Evolutionary conservation across 2,329 filamentous ascomycete genomes (phyloP), one percentile per base, ranked within the genome.

Genomic region (Arthroderma sp.): DNA sequence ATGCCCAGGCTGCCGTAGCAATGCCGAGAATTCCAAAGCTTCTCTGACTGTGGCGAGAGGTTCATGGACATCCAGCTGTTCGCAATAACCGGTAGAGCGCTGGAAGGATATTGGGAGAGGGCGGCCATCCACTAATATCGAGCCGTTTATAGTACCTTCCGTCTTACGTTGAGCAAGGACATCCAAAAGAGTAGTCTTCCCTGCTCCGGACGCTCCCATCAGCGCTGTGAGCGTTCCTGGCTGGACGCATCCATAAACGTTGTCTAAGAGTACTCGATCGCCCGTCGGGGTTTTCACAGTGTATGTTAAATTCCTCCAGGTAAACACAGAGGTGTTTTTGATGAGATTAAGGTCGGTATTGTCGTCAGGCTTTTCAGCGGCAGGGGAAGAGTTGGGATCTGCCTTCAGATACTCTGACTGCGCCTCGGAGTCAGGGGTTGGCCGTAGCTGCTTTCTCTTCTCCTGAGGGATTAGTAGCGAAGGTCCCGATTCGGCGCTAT

Each of bases 111-210:
- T 15, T 51, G 91, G 85, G 39, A 83, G 78, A 29, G 76, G 79
- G 34, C 70, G 71, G 1, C 83, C 83, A 52, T 87, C 82, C 4
- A 87, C 80, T 11, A 86, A 66, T 80, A 94, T 91, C 53, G 89
- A 81, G 43, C 87, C 87, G 4, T 76, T 78, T 41, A 94, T 85
- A n/a, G 93, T 82, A 65, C 87, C 87, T 78, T 89, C 88, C 1
- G 83, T 86, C 5, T 82, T 82, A 60, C 88, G 82, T 47, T 83
- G 84, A 38, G 88, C 88, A 51, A 95, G 71, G 32, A 84, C 84
- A 63, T 94, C 85, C 31, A 94, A 68, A 29, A 94, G 74, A 15
- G 87, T 94, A 0, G 87, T 94, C 64, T 94, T 94, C 47, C 88
- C 87, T n/a, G 88, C 87, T 53, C 87, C 86, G 28, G 15, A 22